Evolutionary conservation across 768 basidiomycete species (phyloP).

Genomic region (Naematelia aurantialba): DNA sequence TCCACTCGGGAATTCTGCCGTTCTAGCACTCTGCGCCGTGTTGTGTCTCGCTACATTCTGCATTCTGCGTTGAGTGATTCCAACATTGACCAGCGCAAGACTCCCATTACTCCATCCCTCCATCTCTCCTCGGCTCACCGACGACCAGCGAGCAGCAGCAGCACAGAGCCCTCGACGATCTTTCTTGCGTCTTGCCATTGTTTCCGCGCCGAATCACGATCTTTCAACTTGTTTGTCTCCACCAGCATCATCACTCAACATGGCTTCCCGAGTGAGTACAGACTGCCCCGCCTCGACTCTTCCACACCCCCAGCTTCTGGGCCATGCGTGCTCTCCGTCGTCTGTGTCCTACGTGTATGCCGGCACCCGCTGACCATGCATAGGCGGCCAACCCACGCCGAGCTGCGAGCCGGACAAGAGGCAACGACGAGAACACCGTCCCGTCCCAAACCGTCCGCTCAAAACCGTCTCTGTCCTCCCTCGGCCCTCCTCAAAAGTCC

Average conservation of each 20-base stretch:
- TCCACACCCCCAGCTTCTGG: not conserved
- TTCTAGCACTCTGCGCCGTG: too few relatives aligned
- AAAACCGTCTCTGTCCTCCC: slow-evolving; percentile 39
- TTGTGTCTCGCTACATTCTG: slow-evolving; percentile 2
- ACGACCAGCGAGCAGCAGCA: not conserved
- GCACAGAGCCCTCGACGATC: not conserved
- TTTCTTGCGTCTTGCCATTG: not conserved
- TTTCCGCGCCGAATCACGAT: not conserved
- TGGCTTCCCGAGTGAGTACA: slow-evolving; percentile 28
- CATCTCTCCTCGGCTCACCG: not conserved
- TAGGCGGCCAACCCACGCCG: slow-evolving; percentile 33
- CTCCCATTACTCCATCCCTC: not conserved
- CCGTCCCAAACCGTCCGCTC: slow-evolving; percentile 23
- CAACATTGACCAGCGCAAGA: not conserved
- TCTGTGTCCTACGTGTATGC: not conserved
- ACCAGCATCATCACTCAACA: slow-evolving; percentile 12
- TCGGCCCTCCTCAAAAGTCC: slow-evolving; percentile 36
- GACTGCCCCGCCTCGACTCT: slow-evolving; percentile 1
- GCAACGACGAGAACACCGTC: slow-evolving; percentile 47
- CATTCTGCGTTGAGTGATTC: not conserved
- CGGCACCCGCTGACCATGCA: not conserved
- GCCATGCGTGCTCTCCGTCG: not conserved
- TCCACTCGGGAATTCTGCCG: too few relatives aligned
- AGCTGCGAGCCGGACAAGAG: slow-evolving; percentile 26
- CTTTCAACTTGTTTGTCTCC: not conserved